Evolutionary conservation across 1,284 basidiomycete species (phyloP), one percentile per base, ranked within the genome.

Genomic region (Leccinum laetum): DNA sequence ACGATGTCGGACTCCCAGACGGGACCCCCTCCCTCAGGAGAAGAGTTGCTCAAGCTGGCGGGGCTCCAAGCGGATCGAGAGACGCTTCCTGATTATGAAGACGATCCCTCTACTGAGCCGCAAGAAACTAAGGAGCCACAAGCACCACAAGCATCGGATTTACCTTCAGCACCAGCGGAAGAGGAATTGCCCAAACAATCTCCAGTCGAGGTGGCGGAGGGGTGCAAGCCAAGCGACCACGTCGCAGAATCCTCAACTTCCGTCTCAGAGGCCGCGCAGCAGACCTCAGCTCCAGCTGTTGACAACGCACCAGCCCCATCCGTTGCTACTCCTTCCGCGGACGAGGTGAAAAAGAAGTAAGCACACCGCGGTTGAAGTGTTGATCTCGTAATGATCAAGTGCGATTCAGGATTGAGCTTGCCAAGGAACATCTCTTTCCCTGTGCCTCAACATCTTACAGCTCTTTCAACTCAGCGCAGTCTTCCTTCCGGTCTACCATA

Each of bases 51-150:
- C 56, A 69, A 79, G 61, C 67, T 84, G 55, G 84, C 83, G 18
- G 85, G 84, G 13, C 69, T 82, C 16, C 72, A 79, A 13, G 65
- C 74, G 29, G 79, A 77, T 49, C 77, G 69, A 2, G 79, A 79
- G 29, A 71, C 68, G 2, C 79, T 89, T 29, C 78, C 83, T 9
- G 86, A 87, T 69, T 90, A 84, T 67, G 86, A 89, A 64, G 87
- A 89, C 7, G 81, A 79, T 26, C 7, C 53, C 9, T n/a, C 68
- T 18, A 62, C 69, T 37, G 72, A 72, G 66, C 56, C 66, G 49
- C 64, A 55, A 1, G 58, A 61, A 39, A 57, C 21, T 1, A 53
- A 66, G 18, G 61, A 68, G 18, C 32, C 11, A 37, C 13, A 29
- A n/a, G 46, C 18, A 13, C 46, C 44, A 14, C 57, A 58, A 21